phyloP scores from a whole-genome alignment of 2,329 filamentous ascomycete genomes.

The Paradendryphiella salina region DNA sequence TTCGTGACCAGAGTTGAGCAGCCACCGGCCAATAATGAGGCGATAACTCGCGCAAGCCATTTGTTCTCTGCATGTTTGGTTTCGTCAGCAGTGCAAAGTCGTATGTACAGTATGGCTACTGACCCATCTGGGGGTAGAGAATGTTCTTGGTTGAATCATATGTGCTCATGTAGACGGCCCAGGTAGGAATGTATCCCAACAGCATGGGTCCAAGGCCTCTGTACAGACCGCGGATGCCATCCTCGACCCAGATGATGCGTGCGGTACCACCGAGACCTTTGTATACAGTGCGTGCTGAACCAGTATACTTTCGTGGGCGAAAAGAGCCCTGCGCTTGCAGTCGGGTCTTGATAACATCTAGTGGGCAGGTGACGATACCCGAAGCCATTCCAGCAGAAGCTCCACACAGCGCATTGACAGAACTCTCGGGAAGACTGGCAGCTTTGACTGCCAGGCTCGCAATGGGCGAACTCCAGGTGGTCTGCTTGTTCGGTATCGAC shows the following conservation, averaged over 20 bases:
- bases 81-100: slow-evolving; percentile 15
- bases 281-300: slow-evolving; percentile 66
- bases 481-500: slow-evolving; percentile 19
- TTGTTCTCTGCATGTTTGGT: slow-evolving; percentile 60
- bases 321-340: slow-evolving; percentile 93
- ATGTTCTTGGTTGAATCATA: slow-evolving; percentile 87
- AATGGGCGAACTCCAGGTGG: slow-evolving; percentile 28
- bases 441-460: slow-evolving; percentile 47
- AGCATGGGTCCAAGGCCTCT: slow-evolving; percentile 92
- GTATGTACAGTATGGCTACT: slow-evolving; percentile 7
- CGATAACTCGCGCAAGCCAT: slow-evolving; percentile 80
- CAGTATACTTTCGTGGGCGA: slow-evolving; percentile 55
- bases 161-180: slow-evolving; percentile 97
- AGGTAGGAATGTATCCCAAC: slow-evolving; percentile 92
- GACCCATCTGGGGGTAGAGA: slow-evolving; percentile 65
- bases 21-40: slow-evolving; percentile 85
- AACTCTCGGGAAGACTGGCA: slow-evolving; percentile 57
- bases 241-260: slow-evolving; percentile 80
- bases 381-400: slow-evolving; percentile 90
- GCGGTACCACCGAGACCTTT: slow-evolving; percentile 86
- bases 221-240: slow-evolving; percentile 89
- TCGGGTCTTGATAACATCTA: slow-evolving; percentile 99
- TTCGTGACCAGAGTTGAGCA: slow-evolving; percentile 95
- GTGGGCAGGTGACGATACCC: slow-evolving; percentile 90
- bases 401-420: slow-evolving; percentile 81